Percentiles rank a stretch among this genome's conserved stretches.
These are phyloP conservation scores for Bondarzewia mesenterica DNA, from an alignment of 1,284 basidiomycete species.

Conservation along the genomic window DNA sequence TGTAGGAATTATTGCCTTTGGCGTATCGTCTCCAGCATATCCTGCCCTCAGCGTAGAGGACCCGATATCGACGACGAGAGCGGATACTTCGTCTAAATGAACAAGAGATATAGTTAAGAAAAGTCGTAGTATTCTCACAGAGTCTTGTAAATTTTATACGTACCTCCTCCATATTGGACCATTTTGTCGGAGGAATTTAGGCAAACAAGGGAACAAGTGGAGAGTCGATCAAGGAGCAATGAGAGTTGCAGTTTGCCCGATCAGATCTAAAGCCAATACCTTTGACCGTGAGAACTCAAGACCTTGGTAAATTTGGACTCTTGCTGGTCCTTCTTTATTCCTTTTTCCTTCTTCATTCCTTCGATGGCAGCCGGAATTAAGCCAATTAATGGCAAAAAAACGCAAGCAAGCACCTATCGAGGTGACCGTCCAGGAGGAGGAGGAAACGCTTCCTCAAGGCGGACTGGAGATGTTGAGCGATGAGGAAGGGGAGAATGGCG, in stretches of 20 bases:
- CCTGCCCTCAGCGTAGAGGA: constrained; percentile 86
- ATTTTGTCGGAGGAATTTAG: constrained; percentile 25
- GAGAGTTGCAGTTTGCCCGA: constrained; percentile 18
- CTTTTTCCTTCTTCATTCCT: constrained; percentile 2
- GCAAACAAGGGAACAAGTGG: constrained; percentile 3
- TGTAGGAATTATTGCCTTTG: constrained; percentile 87
- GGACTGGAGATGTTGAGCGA: constrained; percentile 64
- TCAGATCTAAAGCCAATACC: constrained; percentile 18
- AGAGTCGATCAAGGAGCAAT: constrained; percentile 1
- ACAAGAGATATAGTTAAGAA: background rate
- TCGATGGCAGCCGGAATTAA: constrained; percentile 28
- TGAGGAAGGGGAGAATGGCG: constrained; percentile 50
- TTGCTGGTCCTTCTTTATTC: background rate
- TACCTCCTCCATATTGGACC: constrained; percentile 71
- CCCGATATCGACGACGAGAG: constrained; percentile 93
- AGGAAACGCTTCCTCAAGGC: constrained; percentile 26
- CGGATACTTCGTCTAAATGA: constrained; percentile 81
- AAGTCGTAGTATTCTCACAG: background rate
- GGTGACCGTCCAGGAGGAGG: constrained; percentile 24
- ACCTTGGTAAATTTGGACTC: background rate
- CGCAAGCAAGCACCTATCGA: constrained; percentile 38
- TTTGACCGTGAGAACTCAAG: constrained; percentile 9
- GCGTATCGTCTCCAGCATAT: constrained; percentile 95
- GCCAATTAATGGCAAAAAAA: constrained; percentile 35
- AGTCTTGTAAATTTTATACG: background rate